phyloP scores from a whole-genome alignment of 1,139 yeast species.

The Arxiozyma bovina region DNA sequence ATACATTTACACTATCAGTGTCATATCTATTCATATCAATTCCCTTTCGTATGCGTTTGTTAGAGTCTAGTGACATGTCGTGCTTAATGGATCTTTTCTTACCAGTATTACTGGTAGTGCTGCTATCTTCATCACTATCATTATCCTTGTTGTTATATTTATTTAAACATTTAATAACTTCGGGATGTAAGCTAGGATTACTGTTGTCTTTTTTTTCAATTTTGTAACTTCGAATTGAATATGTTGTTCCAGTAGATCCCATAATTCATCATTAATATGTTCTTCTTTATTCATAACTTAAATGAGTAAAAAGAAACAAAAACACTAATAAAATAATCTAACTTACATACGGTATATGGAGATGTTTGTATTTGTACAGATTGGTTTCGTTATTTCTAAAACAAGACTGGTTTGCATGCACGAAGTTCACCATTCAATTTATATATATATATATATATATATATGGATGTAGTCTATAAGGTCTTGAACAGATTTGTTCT shows the following conservation, averaged over 20 bases:
- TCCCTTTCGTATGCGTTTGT: slow-evolving; percentile 3
- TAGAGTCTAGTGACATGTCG: background rate
- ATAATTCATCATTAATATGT: background rate
- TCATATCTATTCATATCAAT: slow-evolving; percentile 9
- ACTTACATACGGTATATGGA: too few species aligned
- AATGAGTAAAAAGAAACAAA: too few species aligned
- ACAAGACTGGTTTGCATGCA: too few species aligned
- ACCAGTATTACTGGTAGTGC: background rate
- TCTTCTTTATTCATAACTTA: background rate
- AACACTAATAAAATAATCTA: too few species aligned
- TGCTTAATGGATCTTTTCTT: background rate
- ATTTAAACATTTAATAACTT: slow-evolving; percentile 6
- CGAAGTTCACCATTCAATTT: too few species aligned
- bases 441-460: too few species aligned
- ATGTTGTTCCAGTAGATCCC: background rate
- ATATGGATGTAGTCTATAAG: too few species aligned
- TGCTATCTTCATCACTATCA: background rate
- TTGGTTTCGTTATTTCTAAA: too few species aligned
- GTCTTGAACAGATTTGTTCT: background rate
- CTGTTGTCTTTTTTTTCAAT: background rate
- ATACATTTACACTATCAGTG: slow-evolving; percentile 1
- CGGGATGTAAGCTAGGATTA: slow-evolving; percentile 20
- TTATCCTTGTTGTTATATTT: background rate
- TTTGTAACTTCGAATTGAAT: background rate
- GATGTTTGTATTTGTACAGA: background rate